Percentiles rank a stretch among this genome's conserved stretches.
Evolutionary conservation across 305 asterid species (phyloP).

Genomic region (Fraxinus baroniana): DNA sequence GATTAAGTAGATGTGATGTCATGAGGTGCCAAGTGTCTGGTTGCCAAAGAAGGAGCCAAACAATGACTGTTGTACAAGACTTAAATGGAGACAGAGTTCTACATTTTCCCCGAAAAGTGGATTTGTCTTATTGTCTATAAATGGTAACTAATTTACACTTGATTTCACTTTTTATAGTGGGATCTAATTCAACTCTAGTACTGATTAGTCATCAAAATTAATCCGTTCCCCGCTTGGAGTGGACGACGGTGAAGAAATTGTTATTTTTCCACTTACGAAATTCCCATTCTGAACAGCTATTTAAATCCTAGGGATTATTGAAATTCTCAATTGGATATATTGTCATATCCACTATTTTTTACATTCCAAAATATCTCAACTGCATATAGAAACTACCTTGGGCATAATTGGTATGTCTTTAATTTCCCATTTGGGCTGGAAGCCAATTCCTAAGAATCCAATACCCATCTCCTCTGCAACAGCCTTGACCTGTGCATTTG

Average conservation of each 20-base stretch:
- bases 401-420: conserved; percentile 94
- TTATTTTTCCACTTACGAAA: neutral
- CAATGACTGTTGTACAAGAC: neutral
- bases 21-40: neutral
- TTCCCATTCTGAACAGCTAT: neutral
- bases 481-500: conserved; percentile 76
- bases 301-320: conserved; percentile 4
- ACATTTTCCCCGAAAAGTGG: neutral
- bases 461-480: conserved; percentile 97
- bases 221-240: neutral
- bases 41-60: neutral
- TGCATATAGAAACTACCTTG: conserved; percentile 48
- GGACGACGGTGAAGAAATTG: neutral
- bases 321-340: neutral
- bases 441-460: conserved; percentile 87
- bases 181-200: conserved; percentile 1
- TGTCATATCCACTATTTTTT: conserved; percentile 8
- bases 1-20: neutral
- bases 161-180: neutral
- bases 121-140: neutral
- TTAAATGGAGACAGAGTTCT: neutral
- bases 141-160: neutral
- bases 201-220: neutral
- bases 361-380: neutral
- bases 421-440: conserved; percentile 91